These are phyloP conservation scores for Immersiella caudata DNA, from an alignment of 495 filamentous ascomycete species.

Conservation along the genomic window DNA sequence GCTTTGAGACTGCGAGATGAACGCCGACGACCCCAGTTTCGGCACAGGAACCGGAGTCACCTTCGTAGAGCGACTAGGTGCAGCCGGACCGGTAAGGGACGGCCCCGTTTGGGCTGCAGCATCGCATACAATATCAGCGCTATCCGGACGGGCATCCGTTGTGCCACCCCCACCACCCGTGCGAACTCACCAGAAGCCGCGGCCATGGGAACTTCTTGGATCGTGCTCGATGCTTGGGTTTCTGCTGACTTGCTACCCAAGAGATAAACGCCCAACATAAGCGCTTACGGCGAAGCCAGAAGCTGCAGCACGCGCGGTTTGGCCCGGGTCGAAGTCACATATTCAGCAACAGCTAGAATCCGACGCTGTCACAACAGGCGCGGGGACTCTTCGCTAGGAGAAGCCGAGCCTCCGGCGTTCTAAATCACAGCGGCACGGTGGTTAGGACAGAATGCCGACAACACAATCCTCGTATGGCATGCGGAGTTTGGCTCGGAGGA, in stretches of 20 bases:
- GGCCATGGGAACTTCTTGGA: background rate
- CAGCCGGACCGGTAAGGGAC: conserved; percentile 7
- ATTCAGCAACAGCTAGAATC: background rate
- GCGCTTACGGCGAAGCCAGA: background rate
- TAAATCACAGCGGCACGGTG: background rate
- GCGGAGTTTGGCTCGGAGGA: background rate
- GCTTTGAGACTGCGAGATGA: conserved; percentile 20
- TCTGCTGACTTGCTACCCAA: background rate
- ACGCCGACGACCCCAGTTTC: conserved; percentile 29
- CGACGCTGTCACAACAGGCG: background rate
- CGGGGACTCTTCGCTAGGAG: background rate
- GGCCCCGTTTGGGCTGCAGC: conserved; percentile 25
- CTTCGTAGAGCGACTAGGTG: conserved; percentile 21
- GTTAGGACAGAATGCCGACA: background rate
- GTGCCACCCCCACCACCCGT: background rate
- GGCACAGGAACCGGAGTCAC: conserved; percentile 32
- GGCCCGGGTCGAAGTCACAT: conserved; percentile 7
- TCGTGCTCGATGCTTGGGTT: background rate
- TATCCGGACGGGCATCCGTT: background rate
- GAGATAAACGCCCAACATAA: background rate
- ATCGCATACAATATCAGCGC: conserved; percentile 20
- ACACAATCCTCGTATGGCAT: no score
- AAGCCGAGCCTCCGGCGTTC: background rate
- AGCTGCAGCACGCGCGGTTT: conserved; percentile 4
- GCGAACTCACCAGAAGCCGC: conserved; percentile 26